Percentiles rank a stretch among this genome's conserved stretches.
phyloP scores from a whole-genome alignment of 257 asterid genomes.

The Leonotis leonurus region DNA sequence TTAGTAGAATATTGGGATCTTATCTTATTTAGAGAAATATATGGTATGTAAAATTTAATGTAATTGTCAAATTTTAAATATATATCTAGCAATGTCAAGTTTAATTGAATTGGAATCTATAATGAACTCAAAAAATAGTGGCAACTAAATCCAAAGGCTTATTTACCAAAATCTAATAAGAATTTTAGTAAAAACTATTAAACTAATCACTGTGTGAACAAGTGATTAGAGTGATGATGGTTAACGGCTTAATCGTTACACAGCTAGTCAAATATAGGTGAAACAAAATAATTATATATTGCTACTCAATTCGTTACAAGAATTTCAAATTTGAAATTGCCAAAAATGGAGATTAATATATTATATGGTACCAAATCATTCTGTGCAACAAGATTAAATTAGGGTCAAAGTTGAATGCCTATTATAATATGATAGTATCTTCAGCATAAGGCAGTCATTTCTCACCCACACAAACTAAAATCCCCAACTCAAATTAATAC shows the following conservation, averaged over 20 bases:
- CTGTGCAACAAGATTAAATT: neutral
- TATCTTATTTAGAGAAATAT: neutral
- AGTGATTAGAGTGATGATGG: too few species aligned
- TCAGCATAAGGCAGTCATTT: neutral
- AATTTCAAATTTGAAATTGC: neutral
- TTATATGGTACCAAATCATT: neutral
- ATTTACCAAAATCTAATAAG: neutral
- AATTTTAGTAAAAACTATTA: too few species aligned
- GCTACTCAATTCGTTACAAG: neutral
- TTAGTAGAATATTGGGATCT: too few species aligned
- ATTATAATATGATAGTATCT: too few species aligned
- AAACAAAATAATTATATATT: neutral
- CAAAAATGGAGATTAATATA: neutral
- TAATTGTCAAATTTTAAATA: too few species aligned
- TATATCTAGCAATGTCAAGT: neutral
- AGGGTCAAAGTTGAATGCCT: conserved; percentile 9
- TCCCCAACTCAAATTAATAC: neutral
- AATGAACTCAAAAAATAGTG: neutral
- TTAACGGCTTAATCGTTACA: too few species aligned
- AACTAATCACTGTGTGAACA: too few species aligned
- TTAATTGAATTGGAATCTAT: neutral
- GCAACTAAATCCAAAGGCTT: neutral
- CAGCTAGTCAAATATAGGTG: neutral
- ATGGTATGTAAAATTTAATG: neutral
- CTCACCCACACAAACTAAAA: too few species aligned